Percentiles rank a stretch among this genome's conserved stretches.
phyloP scores from a whole-genome alignment of 768 basidiomycete species.

The Gymnopilus junonius region DNA sequence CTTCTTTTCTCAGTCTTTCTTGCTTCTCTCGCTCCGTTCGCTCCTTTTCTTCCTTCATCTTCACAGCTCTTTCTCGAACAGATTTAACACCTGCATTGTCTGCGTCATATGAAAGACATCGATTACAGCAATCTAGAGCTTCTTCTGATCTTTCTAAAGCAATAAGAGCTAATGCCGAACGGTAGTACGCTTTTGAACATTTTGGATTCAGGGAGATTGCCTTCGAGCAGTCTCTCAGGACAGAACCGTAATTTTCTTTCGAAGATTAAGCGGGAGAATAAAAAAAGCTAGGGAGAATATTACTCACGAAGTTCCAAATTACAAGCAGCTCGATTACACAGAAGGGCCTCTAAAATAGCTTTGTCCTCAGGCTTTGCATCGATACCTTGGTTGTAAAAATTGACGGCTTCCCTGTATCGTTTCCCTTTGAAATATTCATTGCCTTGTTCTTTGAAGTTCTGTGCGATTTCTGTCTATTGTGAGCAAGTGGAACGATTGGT shows the following conservation, averaged over 20 bases:
- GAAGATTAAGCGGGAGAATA: neutral
- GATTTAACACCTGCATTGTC: constrained; percentile 57
- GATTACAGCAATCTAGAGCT: constrained; percentile 79
- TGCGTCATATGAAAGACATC: constrained; percentile 64
- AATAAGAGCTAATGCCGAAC: constrained; percentile 79
- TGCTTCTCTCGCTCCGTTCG: constrained; percentile 52
- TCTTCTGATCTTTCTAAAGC: constrained; percentile 79
- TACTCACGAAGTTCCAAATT: constrained; percentile 86
- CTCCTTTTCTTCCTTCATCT: constrained; percentile 53
- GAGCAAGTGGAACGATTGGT: neutral
- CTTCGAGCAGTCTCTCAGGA: constrained; percentile 82
- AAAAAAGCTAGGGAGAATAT: neutral
- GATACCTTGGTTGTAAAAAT: constrained; percentile 90
- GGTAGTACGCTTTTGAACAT: constrained; percentile 85
- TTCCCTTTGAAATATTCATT: constrained; percentile 93
- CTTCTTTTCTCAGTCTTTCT: constrained; percentile 52
- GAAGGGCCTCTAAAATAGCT: constrained; percentile 63
- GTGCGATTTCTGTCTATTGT: constrained; percentile 70
- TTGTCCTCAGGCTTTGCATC: constrained; percentile 79
- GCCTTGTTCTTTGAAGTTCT: constrained; percentile 94
- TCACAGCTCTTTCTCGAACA: constrained; percentile 51
- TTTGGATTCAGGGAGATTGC: constrained; percentile 64
- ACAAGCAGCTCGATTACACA: constrained; percentile 92
- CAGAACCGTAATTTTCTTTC: constrained; percentile 88
- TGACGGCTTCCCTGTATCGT: constrained; percentile 82